These are phyloP conservation scores for Sarcodon sp. DNA, from an alignment of 768 basidiomycete genomes.

Conservation along the genomic window DNA sequence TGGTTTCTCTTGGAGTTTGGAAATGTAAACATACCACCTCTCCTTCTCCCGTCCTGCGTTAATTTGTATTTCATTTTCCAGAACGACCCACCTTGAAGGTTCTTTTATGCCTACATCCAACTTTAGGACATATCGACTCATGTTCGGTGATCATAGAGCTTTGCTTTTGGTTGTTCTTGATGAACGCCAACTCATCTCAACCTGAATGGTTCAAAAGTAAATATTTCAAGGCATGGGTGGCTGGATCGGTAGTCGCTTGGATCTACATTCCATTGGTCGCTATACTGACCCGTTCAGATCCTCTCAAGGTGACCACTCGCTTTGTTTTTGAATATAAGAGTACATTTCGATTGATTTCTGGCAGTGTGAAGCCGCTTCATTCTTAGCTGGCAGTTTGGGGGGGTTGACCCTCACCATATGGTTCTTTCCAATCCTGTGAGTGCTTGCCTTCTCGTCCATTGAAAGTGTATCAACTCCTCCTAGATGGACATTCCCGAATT, in stretches of 20 bases:
- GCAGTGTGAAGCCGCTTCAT: conserved; percentile 59
- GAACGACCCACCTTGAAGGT: conserved; percentile 78
- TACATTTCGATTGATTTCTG: conserved; percentile 3
- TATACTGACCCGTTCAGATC: conserved; percentile 44
- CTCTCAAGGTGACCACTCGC: conserved; percentile 33
- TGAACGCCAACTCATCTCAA: conserved; percentile 47
- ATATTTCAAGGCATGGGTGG: conserved; percentile 65
- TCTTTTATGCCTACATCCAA: conserved; percentile 1
- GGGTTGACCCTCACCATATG: conserved; percentile 59
- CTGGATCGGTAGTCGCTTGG: conserved; percentile 48
- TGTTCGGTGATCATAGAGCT: conserved; percentile 34
- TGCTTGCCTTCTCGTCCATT: conserved; percentile 4
- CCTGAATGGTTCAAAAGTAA: conserved; percentile 67
- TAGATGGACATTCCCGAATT: conserved; percentile 56
- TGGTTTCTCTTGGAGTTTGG: conserved; percentile 58
- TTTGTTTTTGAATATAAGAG: background rate
- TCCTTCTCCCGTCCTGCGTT: background rate
- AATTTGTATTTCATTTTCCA: conserved; percentile 12
- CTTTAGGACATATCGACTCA: background rate
- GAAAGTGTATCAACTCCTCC: background rate
- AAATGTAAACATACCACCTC: conserved; percentile 39
- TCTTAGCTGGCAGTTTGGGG: conserved; percentile 57
- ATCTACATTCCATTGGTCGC: conserved; percentile 62
- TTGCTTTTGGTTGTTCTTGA: conserved; percentile 80
- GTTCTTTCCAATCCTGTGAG: conserved; percentile 61